These are phyloP conservation scores for Parastagonospora nodorum DNA, from an alignment of 2,329 filamentous ascomycete genomes.

Conservation along the genomic window DNA sequence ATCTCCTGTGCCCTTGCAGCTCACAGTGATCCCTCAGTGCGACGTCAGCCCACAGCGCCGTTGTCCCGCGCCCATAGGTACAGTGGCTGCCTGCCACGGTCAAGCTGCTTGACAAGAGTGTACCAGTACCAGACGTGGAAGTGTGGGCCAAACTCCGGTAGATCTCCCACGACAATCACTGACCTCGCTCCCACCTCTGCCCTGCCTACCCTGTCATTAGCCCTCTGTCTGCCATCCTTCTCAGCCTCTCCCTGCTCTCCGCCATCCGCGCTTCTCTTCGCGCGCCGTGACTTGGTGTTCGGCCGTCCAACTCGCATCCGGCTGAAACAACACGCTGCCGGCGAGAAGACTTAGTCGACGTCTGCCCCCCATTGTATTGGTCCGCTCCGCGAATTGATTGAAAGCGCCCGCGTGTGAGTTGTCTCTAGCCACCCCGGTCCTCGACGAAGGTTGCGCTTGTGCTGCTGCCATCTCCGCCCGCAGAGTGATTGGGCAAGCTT, in stretches of 20 bases:
- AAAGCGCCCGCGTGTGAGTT: slow-evolving; percentile 31
- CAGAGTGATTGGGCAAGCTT: slow-evolving; percentile 19
- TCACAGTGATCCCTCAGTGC: slow-evolving; percentile 5
- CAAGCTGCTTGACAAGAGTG: background rate
- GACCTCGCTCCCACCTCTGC: background rate
- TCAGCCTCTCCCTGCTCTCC: background rate
- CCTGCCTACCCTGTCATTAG: background rate
- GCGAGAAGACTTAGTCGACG: slow-evolving; percentile 19
- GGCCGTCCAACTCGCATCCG: background rate
- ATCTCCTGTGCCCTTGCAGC: slow-evolving; percentile 3
- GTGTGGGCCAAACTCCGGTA: background rate
- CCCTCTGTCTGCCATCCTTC: background rate
- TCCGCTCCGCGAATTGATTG: slow-evolving; percentile 20
- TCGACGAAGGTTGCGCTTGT: slow-evolving; percentile 27
- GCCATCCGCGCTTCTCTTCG: background rate
- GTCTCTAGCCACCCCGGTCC: slow-evolving; percentile 30
- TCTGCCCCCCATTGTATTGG: slow-evolving; percentile 25
- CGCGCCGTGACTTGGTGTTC: background rate
- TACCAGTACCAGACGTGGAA: background rate
- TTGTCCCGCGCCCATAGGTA: background rate
- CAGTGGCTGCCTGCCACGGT: background rate
- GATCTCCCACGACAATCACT: background rate
- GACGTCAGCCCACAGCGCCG: slow-evolving; percentile 9
- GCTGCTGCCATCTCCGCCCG: slow-evolving; percentile 22
- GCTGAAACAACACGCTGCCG: slow-evolving; percentile 28